A percentile compares a stretch with the other conserved stretches of the same genome.
Conservation (phyloP, 257 asterid genomes). For the Coffea canephora region DNA sequence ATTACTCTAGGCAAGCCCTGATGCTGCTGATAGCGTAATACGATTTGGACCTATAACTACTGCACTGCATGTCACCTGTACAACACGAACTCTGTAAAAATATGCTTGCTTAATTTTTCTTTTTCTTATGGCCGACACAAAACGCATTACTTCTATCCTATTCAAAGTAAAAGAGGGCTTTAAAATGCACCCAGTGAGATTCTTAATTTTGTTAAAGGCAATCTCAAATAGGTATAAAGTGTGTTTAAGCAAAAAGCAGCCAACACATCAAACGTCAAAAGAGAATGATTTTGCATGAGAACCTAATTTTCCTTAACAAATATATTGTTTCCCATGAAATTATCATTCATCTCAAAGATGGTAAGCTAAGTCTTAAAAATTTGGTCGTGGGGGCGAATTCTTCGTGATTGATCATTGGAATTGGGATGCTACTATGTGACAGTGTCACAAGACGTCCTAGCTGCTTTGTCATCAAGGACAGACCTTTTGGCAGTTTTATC, state of each 20-base stretch:
- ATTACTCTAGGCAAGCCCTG: too few relatives aligned
- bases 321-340: slow-evolving; percentile 1
- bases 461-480: slow-evolving; percentile 24
- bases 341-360: not conserved
- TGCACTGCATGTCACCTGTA: too few relatives aligned
- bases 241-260: not conserved
- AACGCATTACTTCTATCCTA: too few relatives aligned
- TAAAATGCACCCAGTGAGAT: not conserved
- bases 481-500: slow-evolving; percentile 31
- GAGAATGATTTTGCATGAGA: slow-evolving; percentile 1
- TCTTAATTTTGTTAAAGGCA: not conserved
- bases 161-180: too few relatives aligned
- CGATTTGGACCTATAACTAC: too few relatives aligned
- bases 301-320: not conserved
- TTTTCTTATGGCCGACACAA: too few relatives aligned
- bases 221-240: not conserved
- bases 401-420: not conserved
- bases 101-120: not conserved
- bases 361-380: not conserved
- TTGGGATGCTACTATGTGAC: slow-evolving; percentile 2
- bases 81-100: too few relatives aligned
- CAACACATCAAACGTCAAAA: not conserved
- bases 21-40: too few relatives aligned
- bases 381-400: not conserved
- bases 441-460: slow-evolving; percentile 30